Evolutionary conservation across 2,329 filamentous ascomycete genomes (phyloP), one percentile per base, ranked within the genome.

Genomic region (Botrytis byssoidea): DNA sequence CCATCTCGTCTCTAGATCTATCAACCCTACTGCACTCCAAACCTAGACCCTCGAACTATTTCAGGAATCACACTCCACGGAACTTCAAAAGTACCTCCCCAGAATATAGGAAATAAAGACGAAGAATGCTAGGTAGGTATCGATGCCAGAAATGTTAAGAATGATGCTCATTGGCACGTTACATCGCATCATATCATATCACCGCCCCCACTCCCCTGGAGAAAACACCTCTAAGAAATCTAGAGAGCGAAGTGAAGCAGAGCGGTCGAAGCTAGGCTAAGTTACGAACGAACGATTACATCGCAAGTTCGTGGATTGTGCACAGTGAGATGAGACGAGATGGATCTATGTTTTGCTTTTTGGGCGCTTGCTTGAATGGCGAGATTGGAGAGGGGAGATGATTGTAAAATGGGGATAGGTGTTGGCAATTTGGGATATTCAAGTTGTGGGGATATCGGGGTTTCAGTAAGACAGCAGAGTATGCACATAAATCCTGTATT

Each of bases 61-160:
- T 10, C 22, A 51, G 12, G 4, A 51, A 51, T 14, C 10, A 51
- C n/a, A 51, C 1, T 51, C 9, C 25, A 12, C 1, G 25, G 10
- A 5, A n/a, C 12, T n/a, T n/a, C 2, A 14, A n/a, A 1, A 25
- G 22, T 48, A 9, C 1, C 48, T 25, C 48, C 1, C 4, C 4
- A 51, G 48, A n/a, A 10, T 51, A 0, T n/a, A 0, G 25, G 48
- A 2, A 3, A n/a, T n/a, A n/a, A 1, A n/a, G 25, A 51, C 5
- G 0, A 44, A 42, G 40, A 16, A 16, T 42, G 40, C 40, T 16
- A 37, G 37, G 37, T 37, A 42, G 40, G 40, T 16, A 42, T 42
- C 40, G 40, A 42, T 42, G 40, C 14, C 14, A 16, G 40, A 16
- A 16, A 42, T 42, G 4, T 16, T 42, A 16, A 18, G 0, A 42